A percentile compares a stretch with the other conserved stretches of the same genome.
These are phyloP conservation scores for Candida tunisiensis DNA, from an alignment of 1,139 yeast genomes.

Conservation along the genomic window DNA sequence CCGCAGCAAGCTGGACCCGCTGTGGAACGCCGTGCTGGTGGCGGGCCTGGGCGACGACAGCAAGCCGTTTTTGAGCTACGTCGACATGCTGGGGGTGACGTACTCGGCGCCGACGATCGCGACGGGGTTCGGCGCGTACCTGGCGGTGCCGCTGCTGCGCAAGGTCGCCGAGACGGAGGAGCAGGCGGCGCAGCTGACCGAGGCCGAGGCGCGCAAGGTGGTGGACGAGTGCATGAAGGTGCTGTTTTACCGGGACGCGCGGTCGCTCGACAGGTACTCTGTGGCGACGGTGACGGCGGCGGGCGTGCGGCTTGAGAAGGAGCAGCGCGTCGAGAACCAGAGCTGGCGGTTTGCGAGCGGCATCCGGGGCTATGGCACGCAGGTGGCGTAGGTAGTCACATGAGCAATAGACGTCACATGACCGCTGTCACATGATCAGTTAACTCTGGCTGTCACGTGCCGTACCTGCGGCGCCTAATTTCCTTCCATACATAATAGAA, in stretches of 20 bases:
- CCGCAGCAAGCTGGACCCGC: conserved; percentile 86
- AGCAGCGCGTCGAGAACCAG: conserved; percentile 53
- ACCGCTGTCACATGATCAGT: too few species aligned
- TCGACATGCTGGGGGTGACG: conserved; percentile 82
- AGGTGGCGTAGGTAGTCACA: too few species aligned
- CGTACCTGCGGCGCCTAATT: too few species aligned
- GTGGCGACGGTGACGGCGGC: conserved; percentile 57
- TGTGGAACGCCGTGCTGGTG: conserved; percentile 89
- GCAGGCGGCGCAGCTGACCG: conserved; percentile 49
- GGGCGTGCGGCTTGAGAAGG: conserved; percentile 48
- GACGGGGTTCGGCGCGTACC: conserved; percentile 92
- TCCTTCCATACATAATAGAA: too few species aligned
- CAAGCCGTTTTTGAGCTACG: conserved; percentile 55
- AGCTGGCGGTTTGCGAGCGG: conserved; percentile 84
- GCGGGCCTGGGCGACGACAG: conserved; percentile 71
- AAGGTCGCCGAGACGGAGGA: conserved; percentile 65
- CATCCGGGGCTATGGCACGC: conserved; percentile 81
- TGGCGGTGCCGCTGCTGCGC: conserved; percentile 86
- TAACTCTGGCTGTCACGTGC: too few species aligned
- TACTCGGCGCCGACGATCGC: conserved; percentile 82
- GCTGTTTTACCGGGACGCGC: conserved; percentile 88
- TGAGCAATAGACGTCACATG: too few species aligned
- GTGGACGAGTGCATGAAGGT: conserved; percentile 86
- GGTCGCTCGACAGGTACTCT: conserved; percentile 75
- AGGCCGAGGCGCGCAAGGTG: conserved; percentile 58